phyloP scores from a whole-genome alignment of 345 rosid genomes.

The Arabidopsis suecica region DNA sequence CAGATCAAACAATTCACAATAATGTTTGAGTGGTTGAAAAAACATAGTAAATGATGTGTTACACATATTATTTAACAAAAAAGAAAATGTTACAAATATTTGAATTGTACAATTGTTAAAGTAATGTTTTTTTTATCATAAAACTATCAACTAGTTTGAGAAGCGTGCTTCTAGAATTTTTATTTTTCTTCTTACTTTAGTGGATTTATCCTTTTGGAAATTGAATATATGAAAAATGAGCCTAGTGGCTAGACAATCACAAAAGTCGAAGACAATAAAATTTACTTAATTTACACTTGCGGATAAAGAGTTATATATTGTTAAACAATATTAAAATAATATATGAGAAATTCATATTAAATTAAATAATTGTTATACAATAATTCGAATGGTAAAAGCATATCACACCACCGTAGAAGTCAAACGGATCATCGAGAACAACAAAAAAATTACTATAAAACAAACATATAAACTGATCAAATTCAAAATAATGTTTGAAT shows the following conservation, averaged over 20 bases:
- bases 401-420: too few species aligned
- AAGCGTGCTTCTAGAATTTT: neutral
- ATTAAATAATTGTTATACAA: too few species aligned
- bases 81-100: too few species aligned
- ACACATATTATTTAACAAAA: neutral
- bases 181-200: neutral
- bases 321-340: too few species aligned
- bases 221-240: neutral
- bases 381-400: too few species aligned
- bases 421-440: too few species aligned
- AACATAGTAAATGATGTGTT: neutral
- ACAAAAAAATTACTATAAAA: too few species aligned
- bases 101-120: neutral
- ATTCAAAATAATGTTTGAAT: neutral
- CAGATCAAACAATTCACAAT: neutral
- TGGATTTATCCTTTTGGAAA: conserved; percentile 3
- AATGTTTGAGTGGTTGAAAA: neutral
- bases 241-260: conserved; percentile 15
- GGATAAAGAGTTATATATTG: conserved; percentile 3
- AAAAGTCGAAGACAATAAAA: conserved; percentile 15
- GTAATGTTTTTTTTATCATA: neutral
- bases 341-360: too few species aligned
- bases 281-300: conserved; percentile 16
- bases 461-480: neutral
- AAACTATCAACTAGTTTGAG: neutral